These are phyloP conservation scores for Coprinopsis sp. DNA, from an alignment of 768 basidiomycete genomes.

Conservation along the genomic window DNA sequence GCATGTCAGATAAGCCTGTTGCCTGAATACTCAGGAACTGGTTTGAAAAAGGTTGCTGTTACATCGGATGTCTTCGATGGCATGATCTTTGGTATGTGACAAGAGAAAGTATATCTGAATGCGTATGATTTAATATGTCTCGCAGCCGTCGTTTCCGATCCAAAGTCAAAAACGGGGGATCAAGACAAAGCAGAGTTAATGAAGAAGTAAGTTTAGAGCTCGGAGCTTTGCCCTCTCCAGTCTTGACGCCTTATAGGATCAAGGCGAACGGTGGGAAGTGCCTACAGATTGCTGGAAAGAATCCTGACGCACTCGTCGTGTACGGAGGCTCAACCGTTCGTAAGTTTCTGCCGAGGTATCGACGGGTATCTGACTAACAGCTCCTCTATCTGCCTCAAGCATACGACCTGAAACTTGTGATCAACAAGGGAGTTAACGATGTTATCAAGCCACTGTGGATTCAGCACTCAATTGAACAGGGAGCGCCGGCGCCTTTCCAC, in stretches of 20 bases:
- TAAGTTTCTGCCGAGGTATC: slow-evolving; percentile 31
- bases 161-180: slow-evolving; percentile 61
- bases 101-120: background rate
- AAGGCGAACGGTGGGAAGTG: slow-evolving; percentile 64
- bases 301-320: slow-evolving; percentile 51
- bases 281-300: slow-evolving; percentile 54
- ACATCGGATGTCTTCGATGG: slow-evolving; percentile 67
- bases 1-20: slow-evolving; percentile 48
- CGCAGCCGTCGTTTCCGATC: slow-evolving; percentile 71
- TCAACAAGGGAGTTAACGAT: slow-evolving; percentile 65
- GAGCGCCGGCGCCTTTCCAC: slow-evolving; percentile 52
- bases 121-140: slow-evolving; percentile 3
- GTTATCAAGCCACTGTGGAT: slow-evolving; percentile 84
- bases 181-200: slow-evolving; percentile 66
- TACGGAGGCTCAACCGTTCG: slow-evolving; percentile 70
- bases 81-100: slow-evolving; percentile 70
- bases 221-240: too few species aligned
- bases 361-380: background rate
- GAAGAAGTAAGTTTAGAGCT: slow-evolving; percentile 60
- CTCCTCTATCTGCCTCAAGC: slow-evolving; percentile 35
- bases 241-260: slow-evolving; percentile 55
- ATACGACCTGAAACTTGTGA: slow-evolving; percentile 64
- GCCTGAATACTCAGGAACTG: slow-evolving; percentile 63
- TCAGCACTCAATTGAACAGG: slow-evolving; percentile 62
- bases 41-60: slow-evolving; percentile 52